Evolutionary conservation across 2,329 filamentous ascomycete genomes (phyloP), one percentile per base, ranked within the genome.

Genomic region (Cladosporium velox): DNA sequence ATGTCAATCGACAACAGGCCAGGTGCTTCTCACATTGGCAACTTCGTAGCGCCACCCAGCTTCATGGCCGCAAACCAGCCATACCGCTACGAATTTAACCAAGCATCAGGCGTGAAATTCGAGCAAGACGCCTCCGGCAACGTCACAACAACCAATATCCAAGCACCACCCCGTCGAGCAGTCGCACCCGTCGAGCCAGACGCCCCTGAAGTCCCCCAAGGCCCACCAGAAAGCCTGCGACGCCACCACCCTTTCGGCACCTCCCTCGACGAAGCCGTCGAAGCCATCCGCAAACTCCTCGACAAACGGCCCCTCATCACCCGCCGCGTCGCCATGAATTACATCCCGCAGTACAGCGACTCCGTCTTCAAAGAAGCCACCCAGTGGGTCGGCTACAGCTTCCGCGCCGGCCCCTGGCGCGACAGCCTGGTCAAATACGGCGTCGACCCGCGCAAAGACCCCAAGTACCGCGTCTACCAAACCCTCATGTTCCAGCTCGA

Each of bases 331-430:
- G 83, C 97, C 15, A 84, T 90, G 72, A 97, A 97, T 77, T 84
- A 86, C 62, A 83, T 97, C 34, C 68, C 69, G 3, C 65, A 67
- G 78, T 79, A 38, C 78, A 82, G 83, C 66, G 82, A 84, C 30
- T 82, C 83, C 63, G 78, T 81, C 21, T 80, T 97, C 67, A 90
- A 92, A 72, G 86, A 90, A 74, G 91, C 91, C 57, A 86, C 93
- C 62, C 90, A 92, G 69, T 94, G 95, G 72, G 88, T 92, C 4
- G 93, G 91, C 10, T 99, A 97, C 79, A 92, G 93, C 78, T 97
- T 98, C 83, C 90, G 91, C 67, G 92, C 91, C 26, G 95, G 95
- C 0, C 93, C 95, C 0, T 99, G 92, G 90, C 87, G 92, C 69
- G 93, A 98, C 77, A 89, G 91, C 3, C 88, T 97, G 64, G 87